Base-by-base conservation (phyloP, 2,329 filamentous ascomycete species). In the Fusarium robinianum region DNA sequence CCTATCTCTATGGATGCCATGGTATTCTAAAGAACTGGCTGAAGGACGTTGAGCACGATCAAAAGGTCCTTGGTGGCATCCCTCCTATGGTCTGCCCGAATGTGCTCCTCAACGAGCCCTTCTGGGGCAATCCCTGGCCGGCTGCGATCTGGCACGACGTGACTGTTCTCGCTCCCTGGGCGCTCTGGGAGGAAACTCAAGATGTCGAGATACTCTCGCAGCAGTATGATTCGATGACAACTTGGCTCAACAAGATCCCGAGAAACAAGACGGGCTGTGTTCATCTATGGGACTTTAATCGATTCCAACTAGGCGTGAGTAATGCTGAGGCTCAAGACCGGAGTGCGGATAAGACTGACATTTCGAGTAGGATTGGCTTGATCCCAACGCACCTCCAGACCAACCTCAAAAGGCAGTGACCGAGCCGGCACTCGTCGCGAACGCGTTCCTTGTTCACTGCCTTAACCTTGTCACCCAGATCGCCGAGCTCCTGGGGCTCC, bases 1-100 rank as follows among this genome's bases (percentile, higher is more conserved):
- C 71, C 25, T 82, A 75, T 51, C 63, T 84, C 1, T 83, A 77
- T 57, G 68, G 79, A 44, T 74, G 73, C 3, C 46, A 45, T 64
- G 15, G 67, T 58, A 37, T 84, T 76, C 79, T 65, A 76, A 15
- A 64, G 69, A 37, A 57, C 18, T 60, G 57, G 57, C 35, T 59
- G 1, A 53, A 49, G 3, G 57, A 58, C 4, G 46, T 60, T 2
- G 49, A 42, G 22, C 44, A 32, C 1, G 59, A 62, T 2, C 58
- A 62, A 10, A 41, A 58, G 6, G 30, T 27, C 8, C 44, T 33
- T 1, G 34, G 30, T 5, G 59, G 59, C 1, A 39, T 59, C 0
- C 59, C 59, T 4, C 57, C 59, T 0, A 51, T 62, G 46, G 59
- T 62, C 1, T 44, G 49, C 0, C 59, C 59, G 1, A 55, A 61